Evolutionary conservation across 2,329 filamentous ascomycete species (phyloP).

Genomic region (Aplosporella prunicola): DNA sequence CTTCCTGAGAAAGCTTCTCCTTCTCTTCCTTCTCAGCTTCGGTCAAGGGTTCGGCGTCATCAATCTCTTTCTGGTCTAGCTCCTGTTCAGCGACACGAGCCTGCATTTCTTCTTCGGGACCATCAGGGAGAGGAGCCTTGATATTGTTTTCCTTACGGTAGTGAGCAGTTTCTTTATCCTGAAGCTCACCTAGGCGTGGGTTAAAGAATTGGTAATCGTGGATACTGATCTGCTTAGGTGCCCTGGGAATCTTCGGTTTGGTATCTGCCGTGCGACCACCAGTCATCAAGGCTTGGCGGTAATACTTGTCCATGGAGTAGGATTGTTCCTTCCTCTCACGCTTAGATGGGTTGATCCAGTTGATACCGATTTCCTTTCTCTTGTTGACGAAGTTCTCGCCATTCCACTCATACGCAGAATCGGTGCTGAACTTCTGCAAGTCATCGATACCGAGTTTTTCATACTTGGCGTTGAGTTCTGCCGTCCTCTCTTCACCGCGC

Average conservation of each 20-base stretch:
- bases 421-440: slow-evolving; percentile 92
- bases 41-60: slow-evolving; percentile 77
- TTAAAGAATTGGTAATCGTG: slow-evolving; percentile 99
- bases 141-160: slow-evolving; percentile 96
- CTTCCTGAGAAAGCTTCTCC: slow-evolving; percentile 66
- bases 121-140: slow-evolving; percentile 83
- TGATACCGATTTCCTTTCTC: slow-evolving; percentile 86
- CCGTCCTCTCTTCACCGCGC: slow-evolving; percentile 80
- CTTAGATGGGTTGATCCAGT: slow-evolving; percentile 97
- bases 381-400: slow-evolving; percentile 81
- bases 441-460: slow-evolving; percentile 96
- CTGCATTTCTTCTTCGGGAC: slow-evolving; percentile 75
- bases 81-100: slow-evolving; percentile 82
- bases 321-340: slow-evolving; percentile 96
- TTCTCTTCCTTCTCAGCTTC: slow-evolving; percentile 88
- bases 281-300: slow-evolving; percentile 80
- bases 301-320: slow-evolving; percentile 99
- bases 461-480: slow-evolving; percentile 84
- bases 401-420: slow-evolving; percentile 98
- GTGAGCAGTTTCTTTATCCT: slow-evolving; percentile 91
- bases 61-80: slow-evolving; percentile 83
- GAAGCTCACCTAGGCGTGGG: slow-evolving; percentile 69
- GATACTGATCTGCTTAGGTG: slow-evolving; percentile 82
- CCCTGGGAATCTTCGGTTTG: slow-evolving; percentile 90
- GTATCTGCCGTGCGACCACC: slow-evolving; percentile 69